phyloP scores from a whole-genome alignment of 2,329 filamentous ascomycete genomes.

The Paecilomyces niveus region DNA sequence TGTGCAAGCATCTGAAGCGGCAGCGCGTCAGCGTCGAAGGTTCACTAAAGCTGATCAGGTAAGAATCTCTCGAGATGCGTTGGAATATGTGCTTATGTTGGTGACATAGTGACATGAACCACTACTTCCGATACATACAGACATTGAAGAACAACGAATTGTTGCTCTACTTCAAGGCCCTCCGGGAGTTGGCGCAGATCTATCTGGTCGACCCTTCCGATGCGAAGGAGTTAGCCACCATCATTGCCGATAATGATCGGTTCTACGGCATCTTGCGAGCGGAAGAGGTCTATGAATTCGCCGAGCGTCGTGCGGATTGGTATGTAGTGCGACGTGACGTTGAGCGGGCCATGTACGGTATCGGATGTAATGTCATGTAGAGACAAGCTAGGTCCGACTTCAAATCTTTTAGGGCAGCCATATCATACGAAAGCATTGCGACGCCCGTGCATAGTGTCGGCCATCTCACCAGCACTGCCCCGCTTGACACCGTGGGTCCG shows the following conservation, averaged over 20 bases:
- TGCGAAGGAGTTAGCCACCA: slow-evolving; percentile 88
- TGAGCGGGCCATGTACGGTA: slow-evolving; percentile 93
- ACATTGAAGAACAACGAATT: slow-evolving; percentile 77
- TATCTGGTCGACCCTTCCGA: slow-evolving; percentile 83
- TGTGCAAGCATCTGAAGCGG: slow-evolving; percentile 96
- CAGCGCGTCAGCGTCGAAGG: slow-evolving; percentile 87
- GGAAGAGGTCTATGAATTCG: slow-evolving; percentile 97
- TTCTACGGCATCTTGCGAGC: slow-evolving; percentile 90
- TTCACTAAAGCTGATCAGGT: slow-evolving; percentile 79
- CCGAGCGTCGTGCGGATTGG: slow-evolving; percentile 90
- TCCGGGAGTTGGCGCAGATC: slow-evolving; percentile 89
- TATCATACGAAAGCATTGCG: neutral
- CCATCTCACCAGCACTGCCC: neutral
- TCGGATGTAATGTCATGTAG: slow-evolving; percentile 83
- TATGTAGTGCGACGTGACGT: slow-evolving; percentile 81
- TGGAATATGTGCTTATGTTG: neutral
- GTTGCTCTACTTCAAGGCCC: slow-evolving; percentile 80
- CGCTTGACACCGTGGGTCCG: neutral
- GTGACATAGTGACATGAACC: slow-evolving; percentile 72
- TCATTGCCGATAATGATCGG: slow-evolving; percentile 85
- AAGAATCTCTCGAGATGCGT: slow-evolving; percentile 10
- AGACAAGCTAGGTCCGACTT: slow-evolving; percentile 9
- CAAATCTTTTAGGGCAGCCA: neutral
- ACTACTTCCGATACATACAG: slow-evolving; percentile 79
- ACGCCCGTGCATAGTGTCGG: neutral